Percentiles rank a stretch among this genome's conserved stretches.
phyloP scores from a whole-genome alignment of 192 early-diverging fungal species.

The Podila clonocystis region DNA sequence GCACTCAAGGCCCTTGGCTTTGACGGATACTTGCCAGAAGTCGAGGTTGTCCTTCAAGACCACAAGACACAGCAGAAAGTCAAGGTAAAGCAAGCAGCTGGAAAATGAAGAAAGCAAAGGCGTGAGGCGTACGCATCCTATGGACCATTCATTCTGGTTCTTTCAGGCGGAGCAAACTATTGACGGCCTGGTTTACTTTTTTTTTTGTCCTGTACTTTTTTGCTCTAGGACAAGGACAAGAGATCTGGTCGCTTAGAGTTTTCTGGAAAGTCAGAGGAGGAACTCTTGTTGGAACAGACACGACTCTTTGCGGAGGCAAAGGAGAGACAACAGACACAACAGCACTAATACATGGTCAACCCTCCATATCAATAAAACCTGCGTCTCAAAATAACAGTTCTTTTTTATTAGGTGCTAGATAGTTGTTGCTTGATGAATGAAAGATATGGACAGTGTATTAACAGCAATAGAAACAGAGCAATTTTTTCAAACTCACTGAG shows the following conservation, averaged over 20 bases:
- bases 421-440: neutral
- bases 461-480: no score
- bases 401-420: neutral
- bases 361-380: neutral
- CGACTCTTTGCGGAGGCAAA: conserved; percentile 91
- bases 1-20: conserved; percentile 92
- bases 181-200: conserved; percentile 6
- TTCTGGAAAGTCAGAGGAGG: conserved; percentile 87
- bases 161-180: no score
- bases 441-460: no score
- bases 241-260: conserved; percentile 79
- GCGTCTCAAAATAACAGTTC: neutral
- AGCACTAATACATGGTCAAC: conserved; percentile 14
- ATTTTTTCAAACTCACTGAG: neutral
- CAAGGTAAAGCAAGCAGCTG: neutral
- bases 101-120: neutral
- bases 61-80: conserved; percentile 89
- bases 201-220: neutral
- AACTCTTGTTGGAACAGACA: conserved; percentile 84
- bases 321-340: conserved; percentile 70
- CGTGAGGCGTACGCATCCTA: neutral
- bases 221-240: conserved; percentile 81
- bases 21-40: conserved; percentile 89
- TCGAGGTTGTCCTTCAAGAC: conserved; percentile 88
- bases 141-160: no score